These are phyloP conservation scores for Mycena metata DNA, from an alignment of 768 basidiomycete species.

Conservation along the genomic window DNA sequence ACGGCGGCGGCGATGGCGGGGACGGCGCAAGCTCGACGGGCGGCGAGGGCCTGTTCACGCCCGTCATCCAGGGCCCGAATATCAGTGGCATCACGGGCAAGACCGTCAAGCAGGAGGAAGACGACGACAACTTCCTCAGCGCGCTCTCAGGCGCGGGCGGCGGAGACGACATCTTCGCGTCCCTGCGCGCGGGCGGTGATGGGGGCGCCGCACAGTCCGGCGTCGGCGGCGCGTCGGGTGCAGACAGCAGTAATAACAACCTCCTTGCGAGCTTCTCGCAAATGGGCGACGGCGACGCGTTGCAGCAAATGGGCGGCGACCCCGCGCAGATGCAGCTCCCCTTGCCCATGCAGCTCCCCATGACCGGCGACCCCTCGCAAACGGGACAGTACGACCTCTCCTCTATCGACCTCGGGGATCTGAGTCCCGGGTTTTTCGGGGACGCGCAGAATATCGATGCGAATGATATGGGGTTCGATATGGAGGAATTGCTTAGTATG, in stretches of 20 bases:
- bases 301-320: conserved; percentile 4
- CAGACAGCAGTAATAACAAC: not conserved
- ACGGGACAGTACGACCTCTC: conserved; percentile 60
- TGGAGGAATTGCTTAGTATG: conserved; percentile 69
- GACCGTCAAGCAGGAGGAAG: conserved; percentile 46
- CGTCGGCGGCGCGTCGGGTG: too few relatives aligned
- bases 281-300: conserved; percentile 41
- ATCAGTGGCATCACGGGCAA: conserved; percentile 15
- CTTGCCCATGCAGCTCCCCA: too few relatives aligned
- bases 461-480: conserved; percentile 65
- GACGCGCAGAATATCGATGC: conserved; percentile 54
- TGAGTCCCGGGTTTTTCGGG: conserved; percentile 60
- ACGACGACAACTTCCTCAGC: conserved; percentile 55
- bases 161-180: conserved; percentile 52
- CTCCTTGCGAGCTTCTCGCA: conserved; percentile 61
- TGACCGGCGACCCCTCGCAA: too few relatives aligned
- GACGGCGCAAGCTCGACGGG: conserved; percentile 45
- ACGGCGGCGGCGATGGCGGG: conserved; percentile 22
- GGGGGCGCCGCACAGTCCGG: conserved; percentile 29
- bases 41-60: conserved; percentile 68
- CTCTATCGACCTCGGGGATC: conserved; percentile 59
- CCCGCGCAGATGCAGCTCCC: too few relatives aligned
- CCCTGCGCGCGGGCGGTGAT: conserved; percentile 43
- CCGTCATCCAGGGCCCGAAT: conserved; percentile 44
- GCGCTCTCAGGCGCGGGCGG: conserved; percentile 42